A percentile compares a stretch with the other conserved stretches of the same genome.
phyloP scores from a whole-genome alignment of 495 filamentous ascomycete genomes.

The Talaromyces thailandensis region DNA sequence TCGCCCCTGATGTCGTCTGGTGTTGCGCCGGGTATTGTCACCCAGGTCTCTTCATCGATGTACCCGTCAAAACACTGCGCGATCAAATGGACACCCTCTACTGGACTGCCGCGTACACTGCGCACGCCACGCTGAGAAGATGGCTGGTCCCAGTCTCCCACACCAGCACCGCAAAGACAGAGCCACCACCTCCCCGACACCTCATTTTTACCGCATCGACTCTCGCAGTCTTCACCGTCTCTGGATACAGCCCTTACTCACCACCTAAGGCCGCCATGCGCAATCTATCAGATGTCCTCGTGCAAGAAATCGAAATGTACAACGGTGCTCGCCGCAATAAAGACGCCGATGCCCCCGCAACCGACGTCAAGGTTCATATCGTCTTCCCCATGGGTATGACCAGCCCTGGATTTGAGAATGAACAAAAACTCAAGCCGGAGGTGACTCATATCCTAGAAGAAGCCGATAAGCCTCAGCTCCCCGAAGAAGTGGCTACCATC shows the following conservation, averaged over 20 bases:
- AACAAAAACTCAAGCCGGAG: constrained; percentile 72
- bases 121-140: constrained; percentile 49
- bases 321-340: constrained; percentile 49
- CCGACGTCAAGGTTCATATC: constrained; percentile 68
- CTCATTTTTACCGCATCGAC: constrained; percentile 82
- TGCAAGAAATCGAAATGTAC: constrained; percentile 79
- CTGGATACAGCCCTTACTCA: constrained; percentile 80
- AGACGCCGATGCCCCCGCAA: constrained; percentile 28
- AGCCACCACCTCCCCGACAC: constrained; percentile 48
- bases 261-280: constrained; percentile 82
- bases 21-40: constrained; percentile 72
- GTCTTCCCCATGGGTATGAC: constrained; percentile 81
- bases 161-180: constrained; percentile 11
- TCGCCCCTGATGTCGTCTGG: constrained; percentile 80
- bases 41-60: constrained; percentile 74
- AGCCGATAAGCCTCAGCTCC: constrained; percentile 66
- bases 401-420: constrained; percentile 63
- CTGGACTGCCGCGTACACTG: constrained; percentile 80
- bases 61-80: constrained; percentile 50
- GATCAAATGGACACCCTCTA: constrained; percentile 89
- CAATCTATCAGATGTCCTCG: constrained; percentile 70
- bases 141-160: constrained; percentile 38
- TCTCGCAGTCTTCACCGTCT: constrained; percentile 62
- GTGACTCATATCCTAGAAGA: constrained; percentile 78
- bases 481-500: constrained; percentile 62